Evolutionary conservation across 345 rosid genomes (phyloP).

Genomic region (Erysimum cheiranthoides): DNA sequence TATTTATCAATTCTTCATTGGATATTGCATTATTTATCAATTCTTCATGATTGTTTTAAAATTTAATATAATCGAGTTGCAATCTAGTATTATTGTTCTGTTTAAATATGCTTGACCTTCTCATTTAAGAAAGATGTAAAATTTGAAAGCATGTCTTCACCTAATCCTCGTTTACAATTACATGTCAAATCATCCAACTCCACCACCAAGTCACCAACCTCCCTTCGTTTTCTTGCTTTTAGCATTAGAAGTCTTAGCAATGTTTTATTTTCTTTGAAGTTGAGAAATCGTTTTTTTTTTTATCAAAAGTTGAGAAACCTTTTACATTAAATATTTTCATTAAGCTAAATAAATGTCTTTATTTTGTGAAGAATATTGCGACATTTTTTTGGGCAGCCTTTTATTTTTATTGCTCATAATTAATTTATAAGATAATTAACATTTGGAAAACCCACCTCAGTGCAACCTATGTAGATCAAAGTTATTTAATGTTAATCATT

Average conservation of each 20-base stretch:
- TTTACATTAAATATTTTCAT: not conserved
- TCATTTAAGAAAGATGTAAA: constrained; percentile 16
- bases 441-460: not conserved
- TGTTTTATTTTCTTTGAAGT: constrained; percentile 8
- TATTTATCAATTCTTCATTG: not conserved
- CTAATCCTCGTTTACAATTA: constrained; percentile 27
- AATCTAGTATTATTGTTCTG: not conserved
- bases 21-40: not conserved
- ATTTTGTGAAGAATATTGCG: too few relatives aligned
- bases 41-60: not conserved
- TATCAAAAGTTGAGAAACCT: not conserved
- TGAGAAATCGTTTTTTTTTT: not conserved
- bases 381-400: too few relatives aligned
- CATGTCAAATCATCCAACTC: constrained; percentile 28
- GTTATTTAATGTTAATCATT: not conserved
- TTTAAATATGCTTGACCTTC: constrained; percentile 3
- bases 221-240: constrained; percentile 19
- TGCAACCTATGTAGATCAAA: not conserved
- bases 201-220: not conserved
- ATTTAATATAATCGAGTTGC: not conserved
- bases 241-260: constrained; percentile 11
- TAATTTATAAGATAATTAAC: not conserved
- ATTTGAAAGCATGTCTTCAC: constrained; percentile 33
- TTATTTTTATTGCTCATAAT: too few relatives aligned
- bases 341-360: not conserved